phyloP scores from a whole-genome alignment of 208 protist genomes.

The Trypanosoma caninum region DNA sequence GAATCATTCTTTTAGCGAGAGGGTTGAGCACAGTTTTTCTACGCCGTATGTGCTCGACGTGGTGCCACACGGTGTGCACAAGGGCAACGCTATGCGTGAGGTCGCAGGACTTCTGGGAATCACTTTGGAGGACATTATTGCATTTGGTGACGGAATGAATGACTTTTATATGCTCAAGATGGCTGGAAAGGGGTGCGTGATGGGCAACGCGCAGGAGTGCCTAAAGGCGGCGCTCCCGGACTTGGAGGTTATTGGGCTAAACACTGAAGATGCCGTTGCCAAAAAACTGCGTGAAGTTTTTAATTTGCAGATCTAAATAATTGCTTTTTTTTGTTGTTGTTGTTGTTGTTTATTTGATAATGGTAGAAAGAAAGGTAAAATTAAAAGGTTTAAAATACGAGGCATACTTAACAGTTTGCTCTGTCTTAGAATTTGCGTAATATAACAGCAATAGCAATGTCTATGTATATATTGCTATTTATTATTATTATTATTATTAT shows the following conservation, averaged over 20 bases:
- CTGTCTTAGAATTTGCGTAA: too few species aligned
- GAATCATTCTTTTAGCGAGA: constrained; percentile 25
- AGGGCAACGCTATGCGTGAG: constrained; percentile 40
- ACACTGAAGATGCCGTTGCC: constrained; percentile 64
- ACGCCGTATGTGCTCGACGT: constrained; percentile 24
- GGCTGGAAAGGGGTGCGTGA: constrained; percentile 50
- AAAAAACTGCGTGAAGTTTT: constrained; percentile 72
- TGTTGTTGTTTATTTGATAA: neutral
- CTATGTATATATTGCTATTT: neutral
- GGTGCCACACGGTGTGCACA: constrained; percentile 31
- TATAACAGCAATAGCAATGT: too few species aligned
- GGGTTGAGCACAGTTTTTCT: constrained; percentile 37
- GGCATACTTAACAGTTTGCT: too few species aligned
- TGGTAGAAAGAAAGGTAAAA: neutral
- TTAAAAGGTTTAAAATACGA: too few species aligned
- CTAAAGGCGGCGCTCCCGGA: constrained; percentile 36
- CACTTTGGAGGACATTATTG: constrained; percentile 33
- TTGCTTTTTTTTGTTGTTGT: constrained; percentile 11
- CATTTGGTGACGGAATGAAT: constrained; percentile 79
- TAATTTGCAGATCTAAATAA: neutral
- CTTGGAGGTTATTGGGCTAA: constrained; percentile 44
- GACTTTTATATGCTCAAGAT: constrained; percentile 47
- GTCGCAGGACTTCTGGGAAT: constrained; percentile 41
- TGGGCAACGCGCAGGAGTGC: constrained; percentile 44
- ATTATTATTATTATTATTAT: neutral